phyloP scores from a whole-genome alignment of 2,329 filamentous ascomycete genomes.

The Canariomyces notabilis region DNA sequence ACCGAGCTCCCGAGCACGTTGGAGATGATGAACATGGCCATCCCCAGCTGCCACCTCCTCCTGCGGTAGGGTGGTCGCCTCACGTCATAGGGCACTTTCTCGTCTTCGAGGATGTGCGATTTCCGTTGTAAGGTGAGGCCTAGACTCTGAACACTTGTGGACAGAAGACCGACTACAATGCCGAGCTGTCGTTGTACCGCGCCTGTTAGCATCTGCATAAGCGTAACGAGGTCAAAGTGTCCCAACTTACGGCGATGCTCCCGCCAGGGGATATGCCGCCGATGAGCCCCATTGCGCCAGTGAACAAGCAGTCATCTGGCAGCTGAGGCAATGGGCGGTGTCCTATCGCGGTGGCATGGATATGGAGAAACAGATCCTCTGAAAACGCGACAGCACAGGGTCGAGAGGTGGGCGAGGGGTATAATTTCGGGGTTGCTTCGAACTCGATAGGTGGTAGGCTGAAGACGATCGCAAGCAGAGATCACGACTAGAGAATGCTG shows the following conservation, averaged over 20 bases:
- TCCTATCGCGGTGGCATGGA: slow-evolving; percentile 22
- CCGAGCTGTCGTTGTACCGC: slow-evolving; percentile 61
- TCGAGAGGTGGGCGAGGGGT: background rate
- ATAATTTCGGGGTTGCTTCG: background rate
- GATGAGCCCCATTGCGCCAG: slow-evolving; percentile 61
- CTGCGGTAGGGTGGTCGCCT: slow-evolving; percentile 83
- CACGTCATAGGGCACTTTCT: slow-evolving; percentile 73
- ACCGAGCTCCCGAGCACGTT: slow-evolving; percentile 94
- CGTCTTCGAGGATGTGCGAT: slow-evolving; percentile 95
- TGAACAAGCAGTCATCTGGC: slow-evolving; percentile 45
- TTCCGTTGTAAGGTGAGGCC: slow-evolving; percentile 95
- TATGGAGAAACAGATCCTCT: slow-evolving; percentile 3
- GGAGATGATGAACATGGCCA: slow-evolving; percentile 93
- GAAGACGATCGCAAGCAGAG: background rate
- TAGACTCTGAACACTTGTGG: slow-evolving; percentile 90
- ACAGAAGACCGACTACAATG: slow-evolving; percentile 86
- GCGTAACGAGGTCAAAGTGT: background rate
- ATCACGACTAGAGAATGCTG: background rate
- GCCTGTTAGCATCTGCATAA: slow-evolving; percentile 1
- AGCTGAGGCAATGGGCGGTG: slow-evolving; percentile 18
- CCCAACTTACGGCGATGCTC: slow-evolving; percentile 63
- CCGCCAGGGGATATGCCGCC: slow-evolving; percentile 72
- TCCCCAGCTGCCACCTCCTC: slow-evolving; percentile 92
- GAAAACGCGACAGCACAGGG: slow-evolving; percentile 7
- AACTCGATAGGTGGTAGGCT: background rate